These are phyloP conservation scores for Actinomucor elegans DNA, from an alignment of 371 early-diverging fungal genomes.

Conservation along the genomic window DNA sequence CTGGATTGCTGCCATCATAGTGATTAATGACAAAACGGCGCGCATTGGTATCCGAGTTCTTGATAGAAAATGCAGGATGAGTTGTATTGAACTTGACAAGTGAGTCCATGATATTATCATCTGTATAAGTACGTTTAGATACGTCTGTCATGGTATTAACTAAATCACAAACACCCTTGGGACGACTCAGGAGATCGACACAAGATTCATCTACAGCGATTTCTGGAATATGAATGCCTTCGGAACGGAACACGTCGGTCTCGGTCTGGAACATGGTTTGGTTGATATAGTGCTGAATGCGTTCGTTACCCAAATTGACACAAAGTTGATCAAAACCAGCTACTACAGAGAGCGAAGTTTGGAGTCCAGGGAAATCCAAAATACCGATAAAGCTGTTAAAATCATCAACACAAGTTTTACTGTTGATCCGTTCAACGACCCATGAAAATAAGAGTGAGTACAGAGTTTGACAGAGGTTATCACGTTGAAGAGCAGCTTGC, in stretches of 20 bases:
- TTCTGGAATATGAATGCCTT: constrained; percentile 55
- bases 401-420: constrained; percentile 66
- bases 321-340: constrained; percentile 74
- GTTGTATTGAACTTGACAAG: constrained; percentile 43
- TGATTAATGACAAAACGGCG: constrained; percentile 79
- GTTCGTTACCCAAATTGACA: constrained; percentile 82
- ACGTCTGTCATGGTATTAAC: constrained; percentile 53
- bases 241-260: constrained; percentile 41
- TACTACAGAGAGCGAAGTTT: constrained; percentile 9
- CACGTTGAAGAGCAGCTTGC: constrained; percentile 76
- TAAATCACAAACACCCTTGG: constrained; percentile 58
- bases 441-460: constrained; percentile 86
- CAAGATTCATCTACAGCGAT: constrained; percentile 12
- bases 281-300: constrained; percentile 66
- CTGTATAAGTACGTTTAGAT: constrained; percentile 37
- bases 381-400: constrained; percentile 73
- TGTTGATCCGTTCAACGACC: constrained; percentile 88
- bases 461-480: constrained; percentile 73
- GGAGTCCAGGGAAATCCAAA: constrained; percentile 67
- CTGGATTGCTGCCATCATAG: constrained; percentile 58
- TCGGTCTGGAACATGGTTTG: constrained; percentile 59
- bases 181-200: constrained; percentile 46
- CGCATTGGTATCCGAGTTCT: constrained; percentile 41
- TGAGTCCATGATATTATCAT: constrained; percentile 45
- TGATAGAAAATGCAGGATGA: constrained; percentile 44